Conservation (phyloP, 2,329 filamentous ascomycete genomes). For the Microcyclosporella mali region DNA sequence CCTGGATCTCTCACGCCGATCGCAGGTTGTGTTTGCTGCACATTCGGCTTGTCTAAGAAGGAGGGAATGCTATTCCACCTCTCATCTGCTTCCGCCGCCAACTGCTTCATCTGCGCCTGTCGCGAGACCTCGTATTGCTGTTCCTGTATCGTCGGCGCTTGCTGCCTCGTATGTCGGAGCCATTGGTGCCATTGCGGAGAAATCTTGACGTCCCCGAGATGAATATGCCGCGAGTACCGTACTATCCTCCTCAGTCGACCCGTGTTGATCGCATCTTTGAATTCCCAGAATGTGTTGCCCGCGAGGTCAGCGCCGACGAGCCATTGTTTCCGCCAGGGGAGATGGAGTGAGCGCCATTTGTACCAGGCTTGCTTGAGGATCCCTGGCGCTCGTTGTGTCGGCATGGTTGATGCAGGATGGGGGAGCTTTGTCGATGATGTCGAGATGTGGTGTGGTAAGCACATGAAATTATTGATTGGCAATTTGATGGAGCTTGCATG, state of each 20-base stretch:
- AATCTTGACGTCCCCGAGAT: slow-evolving; percentile 56
- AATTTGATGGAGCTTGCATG: neutral
- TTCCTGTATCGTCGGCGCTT: slow-evolving; percentile 53
- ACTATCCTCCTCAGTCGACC: slow-evolving; percentile 54
- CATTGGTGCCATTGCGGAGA: slow-evolving; percentile 63
- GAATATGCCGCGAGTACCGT: slow-evolving; percentile 44
- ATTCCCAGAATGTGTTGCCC: slow-evolving; percentile 63
- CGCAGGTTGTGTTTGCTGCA: slow-evolving; percentile 43
- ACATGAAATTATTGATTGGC: no score
- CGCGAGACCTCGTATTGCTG: slow-evolving; percentile 53
- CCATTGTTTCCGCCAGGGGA: slow-evolving; percentile 57
- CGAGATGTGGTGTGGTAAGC: no score
- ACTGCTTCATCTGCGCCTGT: slow-evolving; percentile 53
- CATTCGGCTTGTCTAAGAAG: slow-evolving; percentile 51
- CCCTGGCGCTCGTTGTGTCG: slow-evolving; percentile 28
- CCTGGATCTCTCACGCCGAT: slow-evolving; percentile 40
- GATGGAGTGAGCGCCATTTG: slow-evolving; percentile 55
- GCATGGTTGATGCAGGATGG: slow-evolving; percentile 1
- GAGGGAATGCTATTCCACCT: slow-evolving; percentile 56
- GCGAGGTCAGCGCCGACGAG: slow-evolving; percentile 55
- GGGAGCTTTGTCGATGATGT: no score
- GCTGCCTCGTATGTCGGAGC: slow-evolving; percentile 55
- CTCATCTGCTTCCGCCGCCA: slow-evolving; percentile 55
- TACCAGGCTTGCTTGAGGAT: slow-evolving; percentile 47
- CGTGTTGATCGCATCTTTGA: slow-evolving; percentile 52